phyloP scores from a whole-genome alignment of 345 rosid species.

The Gossypium bickii region DNA sequence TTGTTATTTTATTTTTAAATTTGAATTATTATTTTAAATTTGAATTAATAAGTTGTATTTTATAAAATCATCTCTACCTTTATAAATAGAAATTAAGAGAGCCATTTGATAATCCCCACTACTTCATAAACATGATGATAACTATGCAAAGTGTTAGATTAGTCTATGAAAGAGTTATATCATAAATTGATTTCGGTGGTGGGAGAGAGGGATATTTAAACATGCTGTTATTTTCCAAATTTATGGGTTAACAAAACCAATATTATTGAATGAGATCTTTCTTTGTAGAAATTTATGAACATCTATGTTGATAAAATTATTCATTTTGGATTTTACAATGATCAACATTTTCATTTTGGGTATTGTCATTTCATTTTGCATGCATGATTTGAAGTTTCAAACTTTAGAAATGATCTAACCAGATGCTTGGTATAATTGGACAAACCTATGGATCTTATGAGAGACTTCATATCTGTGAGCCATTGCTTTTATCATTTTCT shows the following conservation, averaged over 20 bases:
- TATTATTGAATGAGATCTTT: not conserved
- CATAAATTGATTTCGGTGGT: not conserved
- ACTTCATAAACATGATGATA: no score
- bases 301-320: not conserved
- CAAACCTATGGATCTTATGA: not conserved
- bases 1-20: no score
- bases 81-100: no score
- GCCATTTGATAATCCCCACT: no score
- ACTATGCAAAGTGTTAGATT: no score
- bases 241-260: not conserved
- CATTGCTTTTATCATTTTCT: constrained; percentile 5
- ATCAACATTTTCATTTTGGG: not conserved
- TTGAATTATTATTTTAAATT: no score
- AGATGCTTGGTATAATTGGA: not conserved
- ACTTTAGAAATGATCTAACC: not conserved
- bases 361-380: not conserved
- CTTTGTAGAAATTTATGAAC: not conserved
- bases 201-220: no score
- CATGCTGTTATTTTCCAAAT: no score
- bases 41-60: no score
- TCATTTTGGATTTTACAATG: constrained; percentile 3
- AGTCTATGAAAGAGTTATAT: no score
- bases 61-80: no score
- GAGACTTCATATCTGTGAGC: not conserved
- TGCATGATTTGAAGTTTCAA: not conserved